Evolutionary conservation across 345 rosid species (phyloP), one percentile per base, ranked within the genome.

Genomic region (Lenwebbia sp.): DNA sequence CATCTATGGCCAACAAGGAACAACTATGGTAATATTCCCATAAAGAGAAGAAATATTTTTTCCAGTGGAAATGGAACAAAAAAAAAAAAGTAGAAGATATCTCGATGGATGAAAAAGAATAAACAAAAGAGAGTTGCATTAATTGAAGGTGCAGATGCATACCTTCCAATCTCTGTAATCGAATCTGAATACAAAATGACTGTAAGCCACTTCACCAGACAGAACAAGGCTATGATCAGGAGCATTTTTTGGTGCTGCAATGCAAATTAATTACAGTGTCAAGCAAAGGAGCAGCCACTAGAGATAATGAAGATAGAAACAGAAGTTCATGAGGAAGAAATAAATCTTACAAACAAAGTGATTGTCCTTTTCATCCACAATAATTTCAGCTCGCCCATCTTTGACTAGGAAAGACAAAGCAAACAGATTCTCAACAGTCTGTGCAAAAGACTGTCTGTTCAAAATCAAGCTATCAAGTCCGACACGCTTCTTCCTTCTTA

Each of bases 101-200:
- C 41, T 23, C 17, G 47, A 15, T 30, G 76, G 76, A 62, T 62
- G 76, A 30, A 62, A 62, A 62, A 30, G 41, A 62, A 62, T 4
- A 62, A 28, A 62, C 76, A 30, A 15, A 30, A 30, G 76, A 17
- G 76, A 62, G 23, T 62, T 62, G 76, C 76, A 82, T 26, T 82
- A 82, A 19, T 82, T 51, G 30, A 82, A 82, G 83, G 54, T 82
- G 83, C 54, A 82, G 83, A 82, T 49, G 41, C 55, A 28, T 82
- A 94, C 99, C 98, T 97, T 92, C 99, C 99, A 96, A 86, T 97
- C 99, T 90, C 88, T 92, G 88, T 90, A 96, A 86, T 96, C 99
- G 56, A 93, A 94, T 91, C 98, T 91, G 90, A 97, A 97, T 23
- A 97, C 96, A 85, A 96, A 97, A 87, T 97, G 99, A 55, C 86